Evolutionary conservation across 495 filamentous ascomycete genomes (phyloP).

Genomic region (Letharia columbiana): DNA sequence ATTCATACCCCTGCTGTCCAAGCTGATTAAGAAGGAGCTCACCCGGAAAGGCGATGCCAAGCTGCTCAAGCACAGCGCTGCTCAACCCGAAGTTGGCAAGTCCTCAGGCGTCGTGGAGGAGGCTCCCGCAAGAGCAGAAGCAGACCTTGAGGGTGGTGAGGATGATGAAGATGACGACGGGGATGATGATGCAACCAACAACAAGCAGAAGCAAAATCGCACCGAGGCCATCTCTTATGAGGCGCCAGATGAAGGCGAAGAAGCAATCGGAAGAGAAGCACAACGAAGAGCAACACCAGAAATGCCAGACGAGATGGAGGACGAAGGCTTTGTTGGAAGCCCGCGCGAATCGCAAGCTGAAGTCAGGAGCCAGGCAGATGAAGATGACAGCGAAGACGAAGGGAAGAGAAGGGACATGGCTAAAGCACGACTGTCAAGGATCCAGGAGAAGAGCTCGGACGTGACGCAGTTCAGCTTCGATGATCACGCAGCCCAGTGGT

Average conservation of each 20-base stretch:
- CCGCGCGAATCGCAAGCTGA: slow-evolving; percentile 36
- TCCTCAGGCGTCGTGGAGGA: slow-evolving; percentile 63
- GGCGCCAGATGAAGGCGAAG: slow-evolving; percentile 84
- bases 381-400: slow-evolving; percentile 35
- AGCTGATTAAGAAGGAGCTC: slow-evolving; percentile 61
- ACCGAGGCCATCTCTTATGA: slow-evolving; percentile 79
- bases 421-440: slow-evolving; percentile 52
- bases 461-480: slow-evolving; percentile 76
- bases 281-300: slow-evolving; percentile 45
- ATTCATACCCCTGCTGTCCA: slow-evolving; percentile 63
- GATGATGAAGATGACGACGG: slow-evolving; percentile 69
- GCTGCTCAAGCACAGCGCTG: slow-evolving; percentile 50
- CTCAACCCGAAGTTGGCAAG: slow-evolving; percentile 73
- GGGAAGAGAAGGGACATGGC: slow-evolving; percentile 28
- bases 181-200: slow-evolving; percentile 78
- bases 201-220: slow-evolving; percentile 64
- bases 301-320: slow-evolving; percentile 35
- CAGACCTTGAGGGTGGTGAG: slow-evolving; percentile 45
- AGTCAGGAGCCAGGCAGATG: slow-evolving; percentile 39
- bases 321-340: slow-evolving; percentile 50
- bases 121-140: slow-evolving; percentile 33
- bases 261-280: slow-evolving; percentile 54
- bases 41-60: slow-evolving; percentile 65
- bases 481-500: slow-evolving; percentile 60
- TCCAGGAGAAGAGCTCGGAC: slow-evolving; percentile 55